Evolutionary conservation across 257 asterid species (phyloP).

Genomic region (Euphrasia confusa): DNA sequence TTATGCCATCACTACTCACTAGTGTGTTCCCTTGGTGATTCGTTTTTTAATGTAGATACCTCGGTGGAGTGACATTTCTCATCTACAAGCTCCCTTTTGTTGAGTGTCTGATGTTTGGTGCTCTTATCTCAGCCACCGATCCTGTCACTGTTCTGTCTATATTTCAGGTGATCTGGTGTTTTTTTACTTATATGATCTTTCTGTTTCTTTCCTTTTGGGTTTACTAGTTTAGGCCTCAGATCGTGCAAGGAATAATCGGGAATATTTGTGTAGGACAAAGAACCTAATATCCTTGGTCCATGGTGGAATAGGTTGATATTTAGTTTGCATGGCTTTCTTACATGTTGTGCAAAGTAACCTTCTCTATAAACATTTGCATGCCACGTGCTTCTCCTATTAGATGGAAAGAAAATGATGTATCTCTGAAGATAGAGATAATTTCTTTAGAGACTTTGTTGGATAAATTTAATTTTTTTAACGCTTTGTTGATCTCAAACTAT

Average conservation of each 20-base stretch:
- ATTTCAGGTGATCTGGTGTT: conserved; percentile 64
- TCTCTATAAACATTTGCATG: conserved; percentile 1
- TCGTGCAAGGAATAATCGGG: conserved; percentile 14
- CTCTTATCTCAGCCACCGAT: conserved; percentile 96
- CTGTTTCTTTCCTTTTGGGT: conserved; percentile 14
- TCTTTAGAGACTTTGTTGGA: too few species aligned
- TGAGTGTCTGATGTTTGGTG: conserved; percentile 98
- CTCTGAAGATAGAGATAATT: not conserved
- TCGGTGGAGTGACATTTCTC: conserved; percentile 73
- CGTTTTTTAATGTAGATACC: conserved; percentile 56
- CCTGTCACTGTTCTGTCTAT: conserved; percentile 98
- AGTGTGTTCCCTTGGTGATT: conserved; percentile 15
- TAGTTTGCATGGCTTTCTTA: conserved; percentile 13
- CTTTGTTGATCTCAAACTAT: too few species aligned
- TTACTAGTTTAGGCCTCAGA: conserved; percentile 9
- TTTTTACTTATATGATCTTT: conserved; percentile 13
- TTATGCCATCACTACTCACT: not conserved
- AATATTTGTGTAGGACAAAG: conserved; percentile 9
- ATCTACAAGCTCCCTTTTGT: conserved; percentile 90
- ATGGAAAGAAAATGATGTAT: too few species aligned
- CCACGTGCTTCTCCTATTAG: too few species aligned
- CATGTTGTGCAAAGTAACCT: not conserved
- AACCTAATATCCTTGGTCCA: conserved; percentile 7
- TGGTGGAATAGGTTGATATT: conserved; percentile 13
- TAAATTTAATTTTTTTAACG: not conserved